phyloP scores from a whole-genome alignment of 2,329 filamentous ascomycete species.

The Madurella fahalii region DNA sequence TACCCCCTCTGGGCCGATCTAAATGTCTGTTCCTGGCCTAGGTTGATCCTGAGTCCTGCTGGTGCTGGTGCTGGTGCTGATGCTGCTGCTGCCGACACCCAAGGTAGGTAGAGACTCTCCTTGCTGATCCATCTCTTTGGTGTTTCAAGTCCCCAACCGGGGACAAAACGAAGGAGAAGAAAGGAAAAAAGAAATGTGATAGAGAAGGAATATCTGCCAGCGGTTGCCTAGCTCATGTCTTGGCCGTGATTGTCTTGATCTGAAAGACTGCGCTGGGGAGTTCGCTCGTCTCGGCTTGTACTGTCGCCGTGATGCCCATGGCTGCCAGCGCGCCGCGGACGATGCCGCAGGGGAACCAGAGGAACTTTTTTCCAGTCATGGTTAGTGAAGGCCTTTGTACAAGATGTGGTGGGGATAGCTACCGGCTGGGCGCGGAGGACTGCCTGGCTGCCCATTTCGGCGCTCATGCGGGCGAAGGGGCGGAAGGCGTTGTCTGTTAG shows the following conservation, averaged over 20 bases:
- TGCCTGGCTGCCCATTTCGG: conserved; percentile 69
- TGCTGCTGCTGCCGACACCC: neutral
- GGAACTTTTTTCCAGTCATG: conserved; percentile 54
- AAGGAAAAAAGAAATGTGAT: no score
- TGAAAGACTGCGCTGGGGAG: conserved; percentile 90
- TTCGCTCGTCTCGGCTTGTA: conserved; percentile 85
- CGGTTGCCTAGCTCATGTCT: conserved; percentile 42
- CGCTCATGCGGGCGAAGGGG: conserved; percentile 84
- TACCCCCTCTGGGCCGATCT: neutral
- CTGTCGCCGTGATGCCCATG: conserved; percentile 83
- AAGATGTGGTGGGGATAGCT: conserved; percentile 5
- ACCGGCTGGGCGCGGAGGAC: conserved; percentile 75
- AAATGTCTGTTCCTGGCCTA: neutral
- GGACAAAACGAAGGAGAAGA: no score
- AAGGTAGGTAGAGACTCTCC: neutral
- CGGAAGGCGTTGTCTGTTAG: conserved; percentile 90
- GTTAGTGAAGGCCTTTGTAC: neutral
- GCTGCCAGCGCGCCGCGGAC: conserved; percentile 89
- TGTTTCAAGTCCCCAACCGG: no score
- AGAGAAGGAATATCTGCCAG: no score
- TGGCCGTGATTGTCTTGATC: conserved; percentile 76
- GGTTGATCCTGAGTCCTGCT: neutral
- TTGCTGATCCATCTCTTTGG: no score
- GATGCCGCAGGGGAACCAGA: conserved; percentile 93
- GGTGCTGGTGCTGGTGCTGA: neutral